Evolutionary conservation across 164 flowering plant genomes (phyloP).

Genomic region (Magnolia kwangsiensis): DNA sequence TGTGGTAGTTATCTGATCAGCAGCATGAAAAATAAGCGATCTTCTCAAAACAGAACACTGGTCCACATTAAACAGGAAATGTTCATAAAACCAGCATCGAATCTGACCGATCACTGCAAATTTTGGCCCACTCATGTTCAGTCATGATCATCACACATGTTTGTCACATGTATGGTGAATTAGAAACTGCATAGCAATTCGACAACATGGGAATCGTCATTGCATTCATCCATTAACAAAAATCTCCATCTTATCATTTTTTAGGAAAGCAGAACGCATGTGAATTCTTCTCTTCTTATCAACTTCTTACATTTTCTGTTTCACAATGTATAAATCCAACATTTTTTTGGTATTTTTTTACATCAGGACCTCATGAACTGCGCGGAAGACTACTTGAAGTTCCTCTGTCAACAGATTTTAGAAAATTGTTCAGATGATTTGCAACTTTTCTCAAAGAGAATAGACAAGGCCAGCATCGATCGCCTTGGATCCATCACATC

Average conservation of each 20-base stretch:
- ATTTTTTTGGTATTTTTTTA: too few species aligned
- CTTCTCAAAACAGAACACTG: too few species aligned
- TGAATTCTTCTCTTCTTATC: too few species aligned
- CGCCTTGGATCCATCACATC: slow-evolving; percentile 48
- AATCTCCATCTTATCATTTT: neutral
- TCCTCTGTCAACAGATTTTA: slow-evolving; percentile 60
- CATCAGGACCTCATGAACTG: slow-evolving; percentile 70
- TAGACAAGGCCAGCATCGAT: slow-evolving; percentile 38
- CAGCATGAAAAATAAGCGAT: too few species aligned
- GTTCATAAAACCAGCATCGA: too few species aligned
- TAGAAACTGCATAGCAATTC: too few species aligned
- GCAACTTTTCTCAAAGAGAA: slow-evolving; percentile 48
- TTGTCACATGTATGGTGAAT: too few species aligned
- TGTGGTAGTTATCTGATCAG: too few species aligned
- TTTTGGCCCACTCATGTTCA: too few species aligned
- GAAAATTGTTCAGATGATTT: slow-evolving; percentile 63
- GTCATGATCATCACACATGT: too few species aligned
- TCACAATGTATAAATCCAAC: neutral
- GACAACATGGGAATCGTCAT: neutral
- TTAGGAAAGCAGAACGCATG: neutral
- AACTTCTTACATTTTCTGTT: neutral
- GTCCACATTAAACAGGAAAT: too few species aligned
- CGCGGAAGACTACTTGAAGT: slow-evolving; percentile 68
- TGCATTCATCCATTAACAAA: neutral
- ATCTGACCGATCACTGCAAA: too few species aligned